Percentiles rank a stretch among this genome's conserved stretches.
Evolutionary conservation across 768 basidiomycete genomes (phyloP).

Genomic region (Mrakia gelida): DNA sequence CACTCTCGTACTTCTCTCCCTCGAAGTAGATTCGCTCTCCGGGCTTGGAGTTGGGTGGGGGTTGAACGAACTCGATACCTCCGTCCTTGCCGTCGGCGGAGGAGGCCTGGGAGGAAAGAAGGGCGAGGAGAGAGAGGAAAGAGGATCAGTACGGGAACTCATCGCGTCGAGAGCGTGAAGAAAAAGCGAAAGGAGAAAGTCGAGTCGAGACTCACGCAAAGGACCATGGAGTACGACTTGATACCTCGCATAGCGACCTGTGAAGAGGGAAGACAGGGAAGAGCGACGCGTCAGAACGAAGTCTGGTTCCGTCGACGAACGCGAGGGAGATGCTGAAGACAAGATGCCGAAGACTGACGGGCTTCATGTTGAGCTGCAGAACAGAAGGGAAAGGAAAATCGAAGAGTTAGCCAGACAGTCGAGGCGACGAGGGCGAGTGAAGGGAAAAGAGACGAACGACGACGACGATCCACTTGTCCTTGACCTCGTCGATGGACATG

Average conservation of each 20-base stretch:
- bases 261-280: not conserved
- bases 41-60: conserved; percentile 76
- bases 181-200: not conserved
- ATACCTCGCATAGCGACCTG: conserved; percentile 76
- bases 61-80: conserved; percentile 86
- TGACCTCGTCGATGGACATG: conserved; percentile 91
- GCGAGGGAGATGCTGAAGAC: not conserved
- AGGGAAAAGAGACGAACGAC: conserved; percentile 54
- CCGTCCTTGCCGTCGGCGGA: conserved; percentile 64
- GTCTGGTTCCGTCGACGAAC: too few species aligned
- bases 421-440: not conserved
- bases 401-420: not conserved
- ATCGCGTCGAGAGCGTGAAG: not conserved
- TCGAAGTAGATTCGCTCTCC: conserved; percentile 96
- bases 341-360: conserved; percentile 2
- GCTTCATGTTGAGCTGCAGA: conserved; percentile 32
- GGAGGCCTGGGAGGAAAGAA: conserved; percentile 60
- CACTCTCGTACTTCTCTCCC: conserved; percentile 77
- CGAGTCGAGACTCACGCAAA: conserved; percentile 58
- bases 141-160: not conserved
- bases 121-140: not conserved
- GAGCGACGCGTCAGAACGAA: not conserved
- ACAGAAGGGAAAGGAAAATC: not conserved
- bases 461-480: conserved; percentile 71
- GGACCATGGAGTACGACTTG: conserved; percentile 97